Base-by-base conservation (phyloP, 805 yeast genomes). In the Saccharomycopsis oosterbeekiorum region DNA sequence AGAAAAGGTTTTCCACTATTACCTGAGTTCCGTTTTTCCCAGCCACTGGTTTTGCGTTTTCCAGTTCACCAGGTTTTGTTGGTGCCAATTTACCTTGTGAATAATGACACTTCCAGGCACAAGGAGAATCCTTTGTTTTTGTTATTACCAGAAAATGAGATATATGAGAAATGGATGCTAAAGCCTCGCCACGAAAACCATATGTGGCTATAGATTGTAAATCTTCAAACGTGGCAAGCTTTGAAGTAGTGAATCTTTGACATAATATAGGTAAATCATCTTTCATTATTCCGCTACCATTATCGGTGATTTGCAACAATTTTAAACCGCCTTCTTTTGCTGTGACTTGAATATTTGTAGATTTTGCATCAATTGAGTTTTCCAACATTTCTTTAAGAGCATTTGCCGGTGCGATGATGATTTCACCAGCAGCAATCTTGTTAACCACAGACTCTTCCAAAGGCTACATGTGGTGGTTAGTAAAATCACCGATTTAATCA, bases 111-210 rank as follows among this genome's bases (percentile, higher is more conserved):
- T 73, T 82, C 81, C 87, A 86, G 0, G 97, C 97, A 68, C 89
- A 80, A 0, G 79, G 74, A 0, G 84, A 80, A 0, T 74, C 78
- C 6, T 66, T 68, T 0, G 88, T 83, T 71, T 88, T 91, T 0
- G 97, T 89, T 1, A 85, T 79, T 5, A 94, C 96, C 0, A 89
- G 79, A 1, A 94, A 75, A 62, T 91, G 86, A 0, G 97, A 80
- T 21, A 94, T 86, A 69, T 93, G 97, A 0, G 97, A 90, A 8
- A 94, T 92, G 69, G 94, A 85, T 1, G 98, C 97, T 57, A 94
- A 76, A 0, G 99, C 99, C 72, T 94, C 99, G 15, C 99, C 99
- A 60, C 99, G 78, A 70, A 94, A 94, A 4, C 99, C 99, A 71
- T 90, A 90, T 0, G 98, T 92, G 24, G 80, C 75, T 26, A 94